Evolutionary conservation across 2,329 filamentous ascomycete species (phyloP).

Genomic region (Neobulgaria alba): DNA sequence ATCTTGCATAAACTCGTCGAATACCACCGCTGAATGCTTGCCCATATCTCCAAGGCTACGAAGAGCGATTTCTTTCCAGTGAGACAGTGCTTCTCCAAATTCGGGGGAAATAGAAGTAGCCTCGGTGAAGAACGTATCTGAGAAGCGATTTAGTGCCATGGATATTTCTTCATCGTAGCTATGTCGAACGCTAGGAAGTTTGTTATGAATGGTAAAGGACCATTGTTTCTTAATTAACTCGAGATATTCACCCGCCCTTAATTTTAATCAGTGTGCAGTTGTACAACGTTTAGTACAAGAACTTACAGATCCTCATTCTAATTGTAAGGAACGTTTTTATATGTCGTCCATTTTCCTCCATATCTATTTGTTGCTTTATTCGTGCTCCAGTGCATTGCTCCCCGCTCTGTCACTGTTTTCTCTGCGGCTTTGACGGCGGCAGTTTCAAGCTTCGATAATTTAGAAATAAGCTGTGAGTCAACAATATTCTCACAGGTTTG

Average conservation of each 20-base stretch:
- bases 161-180: neutral
- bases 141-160: neutral
- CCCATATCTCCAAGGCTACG: neutral
- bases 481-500: neutral
- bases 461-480: neutral
- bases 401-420: neutral
- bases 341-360: too few species aligned
- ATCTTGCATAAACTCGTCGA: neutral
- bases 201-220: neutral
- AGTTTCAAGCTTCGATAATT: neutral
- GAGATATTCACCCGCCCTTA: neutral
- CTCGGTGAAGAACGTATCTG: neutral
- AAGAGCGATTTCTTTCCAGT: neutral
- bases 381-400: neutral
- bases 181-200: neutral
- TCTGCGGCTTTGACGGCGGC: neutral
- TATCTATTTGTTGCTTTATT: neutral
- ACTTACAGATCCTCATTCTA: neutral
- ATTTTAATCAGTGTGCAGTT: neutral
- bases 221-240: neutral
- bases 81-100: neutral
- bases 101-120: neutral
- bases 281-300: neutral
- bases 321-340: too few species aligned
- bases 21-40: neutral